Evolutionary conservation across 2,329 filamentous ascomycete genomes (phyloP), one percentile per base, ranked within the genome.

Genomic region (Paecilomyces sp.): DNA sequence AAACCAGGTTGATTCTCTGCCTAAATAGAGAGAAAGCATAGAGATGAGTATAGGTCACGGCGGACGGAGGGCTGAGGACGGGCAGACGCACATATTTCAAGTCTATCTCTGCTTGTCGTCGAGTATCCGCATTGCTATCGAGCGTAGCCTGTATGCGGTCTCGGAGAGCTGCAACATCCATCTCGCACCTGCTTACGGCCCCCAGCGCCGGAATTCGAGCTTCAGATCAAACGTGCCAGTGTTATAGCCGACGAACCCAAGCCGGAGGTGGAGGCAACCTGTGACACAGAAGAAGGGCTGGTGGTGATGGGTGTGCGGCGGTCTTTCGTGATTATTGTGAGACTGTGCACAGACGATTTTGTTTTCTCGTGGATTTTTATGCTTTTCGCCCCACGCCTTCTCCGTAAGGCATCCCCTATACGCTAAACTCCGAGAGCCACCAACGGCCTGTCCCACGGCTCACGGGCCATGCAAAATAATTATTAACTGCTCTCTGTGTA

Each of bases 1-100:
- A 99, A 97, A 66, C 92, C 92, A 62, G 89, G 83, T 76, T 92
- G 88, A 68, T 91, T 87, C 80, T 97, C 93, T 74, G 94, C 91
- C 92, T 97, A 70, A 59, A 54, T 56, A 34, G 31, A 54, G 25
- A 13, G 9, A 22, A 56, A 7, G 57, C 66, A 54, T 66, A 64
- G 34, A 31, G 57, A 55, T 56, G 52, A 41, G 28, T 58, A 31
- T 57, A 56, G 34, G 57, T 60, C 61, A 63, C 57, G 53, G 55
- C 51, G 57, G 61, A 61, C 66, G 51, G 68, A 64, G 61, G 54
- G 30, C 25, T 9, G n/a, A 28, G 25, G 18, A 15, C 8, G n/a
- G 54, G 59, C 59, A 59, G 60, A 75, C 81, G 66, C 78, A 87
- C 84, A 80, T 83, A 82, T 82, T 85, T 86, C 66, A 88, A 76